Base-by-base conservation (phyloP, 2,329 filamentous ascomycete species). In the Nothopassalora personata region DNA sequence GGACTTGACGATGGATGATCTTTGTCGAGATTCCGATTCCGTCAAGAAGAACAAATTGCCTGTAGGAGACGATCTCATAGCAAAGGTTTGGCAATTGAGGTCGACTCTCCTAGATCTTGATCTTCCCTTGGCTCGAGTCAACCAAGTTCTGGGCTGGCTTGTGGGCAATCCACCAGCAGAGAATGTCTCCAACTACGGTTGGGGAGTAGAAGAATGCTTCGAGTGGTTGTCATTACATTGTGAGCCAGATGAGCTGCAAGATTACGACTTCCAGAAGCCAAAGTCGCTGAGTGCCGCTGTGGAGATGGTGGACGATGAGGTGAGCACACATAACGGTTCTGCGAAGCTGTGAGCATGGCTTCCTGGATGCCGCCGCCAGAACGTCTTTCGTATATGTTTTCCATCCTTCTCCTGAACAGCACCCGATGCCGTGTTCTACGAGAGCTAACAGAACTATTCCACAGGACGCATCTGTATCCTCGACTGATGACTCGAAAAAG, bases 151-250 rank as follows among this genome's bases (percentile, higher is more conserved):
- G 60, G 64, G 57, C 10, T 64, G 60, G 81, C 83, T 65, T 79
- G 88, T 69, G 80, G 91, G 48, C 46, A 86, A 88, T 64, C 85
- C 85, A 30, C 81, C 86, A 13, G 68, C 73, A 59, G 72, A 74
- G 31, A 54, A 51, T 28, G 27, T 59, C 86, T 85, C 62, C 81
- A 87, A 56, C 76, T 80, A 2, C 69, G 77, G 23, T 13, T 96
- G 91, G 89, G 91, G 92, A 9, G 77, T 97, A 36, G 88, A 95
- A 61, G 92, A 96, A 74, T 86, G 89, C 28, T 73, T 99, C 19
- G 90, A 97, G 67, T 96, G 91, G 90, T 81, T 97, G 56, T 90
- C 91, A n/a, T 79, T 90, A 64, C 84, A 94, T 70, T 90, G 87
- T 67, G 76, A 81, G 13, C 39, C 57, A 28, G 64, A 60, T 23